phyloP scores from a whole-genome alignment of 345 rosid species.

The Salix purpurea region DNA sequence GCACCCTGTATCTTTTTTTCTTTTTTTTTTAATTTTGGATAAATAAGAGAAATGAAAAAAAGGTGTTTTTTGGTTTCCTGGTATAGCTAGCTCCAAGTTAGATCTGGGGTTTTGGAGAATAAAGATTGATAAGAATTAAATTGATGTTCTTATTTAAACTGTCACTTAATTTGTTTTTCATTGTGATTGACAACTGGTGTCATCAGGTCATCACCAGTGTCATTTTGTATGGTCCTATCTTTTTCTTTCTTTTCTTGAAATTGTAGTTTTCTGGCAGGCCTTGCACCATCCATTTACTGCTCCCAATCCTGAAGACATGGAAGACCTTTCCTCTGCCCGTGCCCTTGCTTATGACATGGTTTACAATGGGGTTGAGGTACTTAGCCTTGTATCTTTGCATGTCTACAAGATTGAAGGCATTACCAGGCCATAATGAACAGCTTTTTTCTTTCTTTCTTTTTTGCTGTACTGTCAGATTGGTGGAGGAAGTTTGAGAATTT shows the following conservation, averaged over 20 bases:
- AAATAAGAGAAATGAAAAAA: neutral
- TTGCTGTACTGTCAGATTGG: conserved; percentile 62
- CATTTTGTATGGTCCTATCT: neutral
- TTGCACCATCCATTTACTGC: conserved; percentile 98
- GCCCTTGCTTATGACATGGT: conserved; percentile 99
- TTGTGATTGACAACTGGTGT: neutral
- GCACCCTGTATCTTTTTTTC: too few species aligned
- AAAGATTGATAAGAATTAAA: neutral
- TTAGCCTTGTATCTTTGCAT: neutral
- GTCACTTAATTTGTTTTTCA: neutral
- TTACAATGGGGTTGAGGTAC: conserved; percentile 95
- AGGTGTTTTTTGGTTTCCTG: neutral
- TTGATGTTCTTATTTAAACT: neutral
- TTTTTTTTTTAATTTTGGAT: neutral
- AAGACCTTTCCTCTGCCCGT: conserved; percentile 77
- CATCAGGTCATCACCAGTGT: neutral
- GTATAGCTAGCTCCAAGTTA: neutral
- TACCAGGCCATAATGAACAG: neutral
- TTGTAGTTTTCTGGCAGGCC: conserved; percentile 44
- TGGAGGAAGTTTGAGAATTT: conserved; percentile 96
- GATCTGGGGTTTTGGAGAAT: neutral
- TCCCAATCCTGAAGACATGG: conserved; percentile 85
- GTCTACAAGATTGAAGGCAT: conserved; percentile 1
- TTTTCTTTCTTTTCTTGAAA: conserved; percentile 5
- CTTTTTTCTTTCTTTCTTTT: neutral